Evolutionary conservation across 2,329 filamentous ascomycete species (phyloP), one percentile per base, ranked within the genome.

Genomic region (Aspergillus ruber): DNA sequence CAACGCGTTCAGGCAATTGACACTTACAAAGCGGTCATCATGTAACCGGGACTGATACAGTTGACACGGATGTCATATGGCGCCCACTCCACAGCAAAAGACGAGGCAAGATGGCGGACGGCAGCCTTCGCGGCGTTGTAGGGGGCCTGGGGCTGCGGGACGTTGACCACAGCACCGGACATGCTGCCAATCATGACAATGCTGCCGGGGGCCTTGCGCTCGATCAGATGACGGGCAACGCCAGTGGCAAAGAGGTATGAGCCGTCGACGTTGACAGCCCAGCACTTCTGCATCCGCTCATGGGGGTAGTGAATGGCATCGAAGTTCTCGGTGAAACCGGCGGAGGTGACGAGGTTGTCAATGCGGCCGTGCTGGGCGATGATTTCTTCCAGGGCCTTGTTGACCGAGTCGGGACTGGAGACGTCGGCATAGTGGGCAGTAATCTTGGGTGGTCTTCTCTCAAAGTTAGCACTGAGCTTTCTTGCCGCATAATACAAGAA

Each of bases 141-240:
- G 0, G 90, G 90, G 41, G 81, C 88, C 67, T 97, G 91, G 0
- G 89, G 90, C 69, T 97, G 91, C 12, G 91, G 91, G 6, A 96
- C 86, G 63, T 97, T 97, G 69, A 97, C 91, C 60, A 97, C 90
- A 46, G 85, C 74, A 40, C 90, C 91, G 44, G 86, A 90, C 90
- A 97, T 97, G 78, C 86, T 91, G 21, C 90, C 91, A 61, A 95
- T 93, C 74, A 95, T 86, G 59, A 96, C 88, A 67, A 97, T 90
- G 73, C 86, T 93, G 40, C 90, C 91, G 0, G 81, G 76, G 4
- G 79, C 75, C 66, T 90, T 83, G 62, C 88, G 82, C 64, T 84
- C 83, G 82, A 95, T 93, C 53, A 96, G 74, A 64, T 96, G 90
- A 65, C 88, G 87, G 27, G 90, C 91, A 7, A 95, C 85, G 4